These are phyloP conservation scores for Neophaeococcomyces aloes DNA, from an alignment of 2,329 filamentous ascomycete genomes.

Conservation along the genomic window DNA sequence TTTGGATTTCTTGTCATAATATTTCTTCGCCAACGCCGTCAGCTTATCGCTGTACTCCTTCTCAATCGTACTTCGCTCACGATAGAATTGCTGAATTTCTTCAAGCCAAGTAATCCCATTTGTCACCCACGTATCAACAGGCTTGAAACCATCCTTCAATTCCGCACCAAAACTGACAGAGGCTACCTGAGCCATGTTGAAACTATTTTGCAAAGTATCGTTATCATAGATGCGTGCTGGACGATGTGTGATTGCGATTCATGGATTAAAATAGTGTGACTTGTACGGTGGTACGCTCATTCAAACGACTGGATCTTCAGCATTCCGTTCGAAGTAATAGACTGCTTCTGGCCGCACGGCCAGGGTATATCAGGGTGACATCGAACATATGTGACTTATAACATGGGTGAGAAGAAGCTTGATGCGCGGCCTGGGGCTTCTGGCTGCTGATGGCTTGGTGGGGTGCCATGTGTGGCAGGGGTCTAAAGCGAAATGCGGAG, in stretches of 20 bases:
- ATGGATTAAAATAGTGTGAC: too few relatives aligned
- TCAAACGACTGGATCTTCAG: too few relatives aligned
- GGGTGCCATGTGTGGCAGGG: too few relatives aligned
- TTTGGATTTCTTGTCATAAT: conserved; percentile 91
- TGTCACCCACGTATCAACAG: conserved; percentile 74
- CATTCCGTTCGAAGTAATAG: too few relatives aligned
- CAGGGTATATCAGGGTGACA: not conserved
- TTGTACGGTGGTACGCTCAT: too few relatives aligned
- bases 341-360: not conserved
- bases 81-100: conserved; percentile 94
- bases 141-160: conserved; percentile 97
- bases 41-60: conserved; percentile 93
- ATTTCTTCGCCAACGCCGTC: conserved; percentile 80
- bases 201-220: not conserved
- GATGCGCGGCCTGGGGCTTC: too few relatives aligned
- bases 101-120: conserved; percentile 91
- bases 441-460: too few relatives aligned
- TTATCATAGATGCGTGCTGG: conserved; percentile 1
- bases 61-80: conserved; percentile 85
- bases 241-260: not conserved
- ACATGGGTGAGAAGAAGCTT: too few relatives aligned
- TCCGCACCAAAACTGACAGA: conserved; percentile 63
- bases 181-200: conserved; percentile 20
- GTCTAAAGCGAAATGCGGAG: too few relatives aligned
- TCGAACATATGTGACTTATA: conserved; percentile 4